Evolutionary conservation across 345 rosid genomes (phyloP).

Genomic region (Mangifera indica): DNA sequence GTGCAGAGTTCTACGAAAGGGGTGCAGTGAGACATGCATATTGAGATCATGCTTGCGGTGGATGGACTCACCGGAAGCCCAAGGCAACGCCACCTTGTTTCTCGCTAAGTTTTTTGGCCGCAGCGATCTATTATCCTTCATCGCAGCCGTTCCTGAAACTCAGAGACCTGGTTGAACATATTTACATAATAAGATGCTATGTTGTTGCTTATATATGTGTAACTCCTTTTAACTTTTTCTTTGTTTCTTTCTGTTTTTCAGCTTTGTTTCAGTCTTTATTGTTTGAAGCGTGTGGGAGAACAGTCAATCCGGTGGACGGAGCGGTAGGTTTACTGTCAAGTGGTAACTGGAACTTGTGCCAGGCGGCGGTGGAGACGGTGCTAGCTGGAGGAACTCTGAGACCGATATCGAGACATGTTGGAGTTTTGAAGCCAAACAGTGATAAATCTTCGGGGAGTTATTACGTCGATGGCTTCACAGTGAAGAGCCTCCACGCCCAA

Average conservation of each 20-base stretch:
- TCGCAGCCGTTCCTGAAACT: slow-evolving; percentile 52
- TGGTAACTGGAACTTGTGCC: slow-evolving; percentile 58
- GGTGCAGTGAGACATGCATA: slow-evolving; percentile 53
- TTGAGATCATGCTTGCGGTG: slow-evolving; percentile 51
- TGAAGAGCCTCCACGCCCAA: slow-evolving; percentile 16
- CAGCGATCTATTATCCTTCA: slow-evolving; percentile 46
- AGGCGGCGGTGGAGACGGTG: slow-evolving; percentile 55
- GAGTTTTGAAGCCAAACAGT: slow-evolving; percentile 16
- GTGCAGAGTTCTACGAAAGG: slow-evolving; percentile 58
- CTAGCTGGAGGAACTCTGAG: slow-evolving; percentile 41
- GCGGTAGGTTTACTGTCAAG: slow-evolving; percentile 56
- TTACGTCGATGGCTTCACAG: slow-evolving; percentile 13
- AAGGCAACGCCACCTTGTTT: slow-evolving; percentile 59
- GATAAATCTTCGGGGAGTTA: slow-evolving; percentile 35
- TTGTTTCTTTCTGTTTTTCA: slow-evolving; percentile 10
- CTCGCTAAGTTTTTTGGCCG: slow-evolving; percentile 67
- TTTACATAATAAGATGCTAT: background rate
- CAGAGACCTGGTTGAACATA: slow-evolving; percentile 47
- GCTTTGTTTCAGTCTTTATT: slow-evolving; percentile 60
- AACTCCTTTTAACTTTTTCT: background rate
- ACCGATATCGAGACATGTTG: slow-evolving; percentile 33
- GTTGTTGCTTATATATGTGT: background rate
- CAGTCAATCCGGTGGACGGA: slow-evolving; percentile 63
- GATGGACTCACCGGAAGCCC: slow-evolving; percentile 52
- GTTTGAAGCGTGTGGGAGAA: slow-evolving; percentile 64